Base-by-base conservation (phyloP, 345 rosid species). In the Citrus glauca region DNA sequence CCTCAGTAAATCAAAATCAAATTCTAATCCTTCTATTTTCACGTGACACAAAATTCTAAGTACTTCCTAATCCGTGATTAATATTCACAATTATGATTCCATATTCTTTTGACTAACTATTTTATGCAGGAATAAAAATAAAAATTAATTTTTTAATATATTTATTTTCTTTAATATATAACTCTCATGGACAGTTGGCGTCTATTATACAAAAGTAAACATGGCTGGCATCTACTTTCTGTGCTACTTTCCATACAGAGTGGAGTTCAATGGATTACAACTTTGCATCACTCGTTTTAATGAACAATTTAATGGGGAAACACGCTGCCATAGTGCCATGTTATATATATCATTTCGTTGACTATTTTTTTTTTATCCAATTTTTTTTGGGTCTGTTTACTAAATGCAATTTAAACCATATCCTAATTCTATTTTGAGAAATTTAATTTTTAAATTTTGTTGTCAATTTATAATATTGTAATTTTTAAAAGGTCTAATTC, bases 401-500 rank as follows among this genome's bases (percentile, higher is more conserved):
- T 45, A 45, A 45, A 45, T 45, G 50, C 50, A 45, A 45, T 45
- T 45, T 3, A 1, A 45, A 45, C 17, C 50, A 45, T 45, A 45
- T 45, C 17, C 5, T 45, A 13, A 45, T 45, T 45, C 0, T 3
- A 13, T 0, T 11, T 3, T 11, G 4, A 45, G 50, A 45, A 0
- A 45, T 45, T 45, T 45, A 45, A 3, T 45, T 13, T 42, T 42
- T 2, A 42, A 42, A 1, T 10, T 11, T 11, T 13, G 13, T 45
- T 11, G 5, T 13, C 0, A 45, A 13, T 13, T 45, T 11, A 13
- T 45, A 45, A 45, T 11, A 0, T 45, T 3, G 0, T 45, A 45
- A 3, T 0, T 45, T 45, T 45, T 45, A 45, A 11, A 11, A 0
- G 33, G 4, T 3, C 4, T 0, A 4, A 2, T 0, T 32, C 3